Evolutionary conservation across 1,284 basidiomycete genomes (phyloP).

Genomic region (Fomes fomentarius): DNA sequence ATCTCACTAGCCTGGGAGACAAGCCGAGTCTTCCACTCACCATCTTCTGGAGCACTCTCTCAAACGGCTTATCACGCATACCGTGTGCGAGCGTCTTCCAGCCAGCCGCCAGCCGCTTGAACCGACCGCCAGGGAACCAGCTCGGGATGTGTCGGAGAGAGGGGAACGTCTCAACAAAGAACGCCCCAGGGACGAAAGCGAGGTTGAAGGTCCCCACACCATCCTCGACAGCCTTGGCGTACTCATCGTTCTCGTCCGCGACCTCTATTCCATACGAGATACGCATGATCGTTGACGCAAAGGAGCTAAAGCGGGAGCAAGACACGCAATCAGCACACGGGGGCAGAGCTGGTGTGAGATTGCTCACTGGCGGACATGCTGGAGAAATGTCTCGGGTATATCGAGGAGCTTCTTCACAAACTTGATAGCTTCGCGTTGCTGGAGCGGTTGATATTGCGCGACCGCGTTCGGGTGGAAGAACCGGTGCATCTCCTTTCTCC

Average conservation of each 20-base stretch:
- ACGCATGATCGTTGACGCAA: constrained; percentile 15
- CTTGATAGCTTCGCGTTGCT: background rate
- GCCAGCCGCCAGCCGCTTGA: constrained; percentile 3
- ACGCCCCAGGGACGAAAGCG: constrained; percentile 13
- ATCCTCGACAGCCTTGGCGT: background rate
- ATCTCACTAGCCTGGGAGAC: too few species aligned
- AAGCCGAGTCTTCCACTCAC: too few species aligned
- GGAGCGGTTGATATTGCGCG: background rate
- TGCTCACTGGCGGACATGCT: background rate
- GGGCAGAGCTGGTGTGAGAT: background rate
- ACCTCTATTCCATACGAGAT: constrained; percentile 36
- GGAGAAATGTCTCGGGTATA: background rate
- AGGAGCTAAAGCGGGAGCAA: background rate
- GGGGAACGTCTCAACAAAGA: constrained; percentile 16
- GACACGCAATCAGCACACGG: background rate
- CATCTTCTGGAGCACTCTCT: too few species aligned
- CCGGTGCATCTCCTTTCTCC: background rate
- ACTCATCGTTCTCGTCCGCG: constrained; percentile 17
- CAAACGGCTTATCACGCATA: too few species aligned
- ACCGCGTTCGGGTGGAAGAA: background rate
- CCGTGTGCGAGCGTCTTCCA: background rate
- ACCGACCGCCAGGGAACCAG: constrained; percentile 17
- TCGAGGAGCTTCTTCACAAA: background rate
- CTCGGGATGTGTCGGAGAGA: constrained; percentile 5
- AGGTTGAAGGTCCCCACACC: constrained; percentile 3